A percentile compares a stretch with the other conserved stretches of the same genome.
These are phyloP conservation scores for Brassica hybrid DNA, from an alignment of 441 rosid species.

Conservation along the genomic window DNA sequence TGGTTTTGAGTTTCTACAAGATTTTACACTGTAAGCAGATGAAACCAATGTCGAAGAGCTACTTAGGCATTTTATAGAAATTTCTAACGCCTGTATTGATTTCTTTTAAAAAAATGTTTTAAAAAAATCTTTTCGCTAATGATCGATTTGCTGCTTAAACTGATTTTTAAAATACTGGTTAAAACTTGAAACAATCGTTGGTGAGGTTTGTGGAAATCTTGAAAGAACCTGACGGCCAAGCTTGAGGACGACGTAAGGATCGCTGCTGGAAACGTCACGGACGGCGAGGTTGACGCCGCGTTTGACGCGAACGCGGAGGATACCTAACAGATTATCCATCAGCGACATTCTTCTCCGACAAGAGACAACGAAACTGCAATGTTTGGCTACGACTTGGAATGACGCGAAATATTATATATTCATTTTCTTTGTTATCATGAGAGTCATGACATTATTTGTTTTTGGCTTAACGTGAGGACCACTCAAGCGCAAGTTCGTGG, in stretches of 20 bases:
- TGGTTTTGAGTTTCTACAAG: slow-evolving; percentile 83
- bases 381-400: background rate
- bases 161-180: no score
- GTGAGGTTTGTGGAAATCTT: background rate
- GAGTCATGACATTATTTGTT: background rate
- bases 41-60: no score
- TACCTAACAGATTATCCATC: slow-evolving; percentile 40
- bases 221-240: slow-evolving; percentile 40
- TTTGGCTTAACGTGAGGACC: slow-evolving; percentile 31
- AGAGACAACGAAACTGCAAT: background rate
- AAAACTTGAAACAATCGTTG: background rate
- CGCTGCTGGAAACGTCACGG: slow-evolving; percentile 43
- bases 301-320: slow-evolving; percentile 42
- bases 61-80: no score
- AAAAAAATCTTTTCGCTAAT: no score
- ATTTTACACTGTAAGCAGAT: no score
- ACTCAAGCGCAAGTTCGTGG: slow-evolving; percentile 19
- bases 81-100: no score
- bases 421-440: background rate
- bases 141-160: no score
- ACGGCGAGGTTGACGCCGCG: slow-evolving; percentile 43
- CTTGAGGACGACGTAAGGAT: slow-evolving; percentile 46
- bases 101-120: no score
- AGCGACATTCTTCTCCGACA: slow-evolving; percentile 29
- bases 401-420: background rate